A percentile compares a stretch with the other conserved stretches of the same genome.
phyloP scores from a whole-genome alignment of 177 flowering plant genomes.

The Vitis hybrid region DNA sequence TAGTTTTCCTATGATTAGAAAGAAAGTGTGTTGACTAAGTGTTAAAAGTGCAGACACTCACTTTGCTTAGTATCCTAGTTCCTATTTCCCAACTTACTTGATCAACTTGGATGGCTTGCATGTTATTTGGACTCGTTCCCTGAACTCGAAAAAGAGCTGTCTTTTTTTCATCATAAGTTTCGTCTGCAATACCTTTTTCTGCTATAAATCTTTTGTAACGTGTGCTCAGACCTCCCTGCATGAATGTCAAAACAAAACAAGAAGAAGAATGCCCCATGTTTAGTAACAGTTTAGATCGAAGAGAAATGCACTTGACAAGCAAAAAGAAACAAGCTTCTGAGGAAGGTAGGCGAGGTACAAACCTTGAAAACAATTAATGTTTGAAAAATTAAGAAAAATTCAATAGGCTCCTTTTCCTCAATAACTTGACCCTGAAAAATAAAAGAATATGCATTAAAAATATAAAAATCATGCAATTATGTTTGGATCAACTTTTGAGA shows the following conservation, averaged over 20 bases:
- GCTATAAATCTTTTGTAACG: conserved; percentile 42
- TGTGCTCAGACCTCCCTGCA: conserved; percentile 61
- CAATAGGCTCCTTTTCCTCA: conserved; percentile 56
- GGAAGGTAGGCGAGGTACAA: not conserved
- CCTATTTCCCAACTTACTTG: conserved; percentile 35
- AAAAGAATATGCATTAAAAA: too few species aligned
- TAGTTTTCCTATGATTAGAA: not conserved
- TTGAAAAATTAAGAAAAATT: conserved; percentile 49
- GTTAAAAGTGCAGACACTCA: not conserved
- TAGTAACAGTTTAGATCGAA: not conserved
- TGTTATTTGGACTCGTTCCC: conserved; percentile 48
- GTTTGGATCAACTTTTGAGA: not conserved
- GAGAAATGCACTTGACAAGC: not conserved
- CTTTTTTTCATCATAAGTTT: conserved; percentile 40
- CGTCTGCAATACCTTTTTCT: conserved; percentile 44
- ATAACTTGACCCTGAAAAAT: conserved; percentile 45
- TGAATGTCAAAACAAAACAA: conserved; percentile 3
- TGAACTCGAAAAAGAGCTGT: conserved; percentile 68
- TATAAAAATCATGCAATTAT: too few species aligned
- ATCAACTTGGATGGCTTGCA: conserved; percentile 85
- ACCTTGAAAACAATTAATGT: conserved; percentile 59
- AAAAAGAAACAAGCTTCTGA: not conserved
- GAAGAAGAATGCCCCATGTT: not conserved
- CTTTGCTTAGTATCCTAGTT: not conserved
- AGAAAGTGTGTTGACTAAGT: not conserved